phyloP scores from a whole-genome alignment of 2,329 filamentous ascomycete species.

The Neonectria coccinea region DNA sequence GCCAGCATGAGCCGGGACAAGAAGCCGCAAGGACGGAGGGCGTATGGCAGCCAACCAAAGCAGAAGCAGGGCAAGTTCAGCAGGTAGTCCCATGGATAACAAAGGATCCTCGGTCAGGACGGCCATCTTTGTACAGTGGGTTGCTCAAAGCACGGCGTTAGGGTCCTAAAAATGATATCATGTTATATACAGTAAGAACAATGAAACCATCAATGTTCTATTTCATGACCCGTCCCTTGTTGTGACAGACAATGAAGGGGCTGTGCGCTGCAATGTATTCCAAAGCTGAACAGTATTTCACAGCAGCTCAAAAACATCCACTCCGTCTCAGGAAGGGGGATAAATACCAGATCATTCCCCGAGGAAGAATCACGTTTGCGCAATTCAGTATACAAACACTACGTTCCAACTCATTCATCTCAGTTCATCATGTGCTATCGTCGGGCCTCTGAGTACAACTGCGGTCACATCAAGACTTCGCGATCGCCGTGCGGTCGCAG shows the following conservation, averaged over 20 bases:
- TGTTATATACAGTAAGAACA: slow-evolving; percentile 37
- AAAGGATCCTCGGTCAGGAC: slow-evolving; percentile 30
- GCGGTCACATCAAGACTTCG: slow-evolving; percentile 46
- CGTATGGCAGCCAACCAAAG: slow-evolving; percentile 83
- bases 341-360: neutral
- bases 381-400: neutral
- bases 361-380: neutral
- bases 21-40: slow-evolving; percentile 70
- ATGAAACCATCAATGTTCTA: slow-evolving; percentile 26
- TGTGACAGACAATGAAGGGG: neutral
- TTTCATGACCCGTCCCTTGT: neutral
- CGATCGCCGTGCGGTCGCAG: slow-evolving; percentile 44
- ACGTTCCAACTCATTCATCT: neutral
- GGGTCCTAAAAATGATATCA: slow-evolving; percentile 47
- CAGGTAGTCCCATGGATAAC: slow-evolving; percentile 32
- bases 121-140: slow-evolving; percentile 36
- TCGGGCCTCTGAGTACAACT: slow-evolving; percentile 30
- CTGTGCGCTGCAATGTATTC: neutral
- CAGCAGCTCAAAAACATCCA: neutral
- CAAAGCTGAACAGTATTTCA: neutral
- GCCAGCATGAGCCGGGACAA: slow-evolving; percentile 82
- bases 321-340: neutral
- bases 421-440: slow-evolving; percentile 20
- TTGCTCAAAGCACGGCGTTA: slow-evolving; percentile 47
- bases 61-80: slow-evolving; percentile 56